Evolutionary conservation across 805 yeast genomes (phyloP).

Genomic region (Candida nanaspora): DNA sequence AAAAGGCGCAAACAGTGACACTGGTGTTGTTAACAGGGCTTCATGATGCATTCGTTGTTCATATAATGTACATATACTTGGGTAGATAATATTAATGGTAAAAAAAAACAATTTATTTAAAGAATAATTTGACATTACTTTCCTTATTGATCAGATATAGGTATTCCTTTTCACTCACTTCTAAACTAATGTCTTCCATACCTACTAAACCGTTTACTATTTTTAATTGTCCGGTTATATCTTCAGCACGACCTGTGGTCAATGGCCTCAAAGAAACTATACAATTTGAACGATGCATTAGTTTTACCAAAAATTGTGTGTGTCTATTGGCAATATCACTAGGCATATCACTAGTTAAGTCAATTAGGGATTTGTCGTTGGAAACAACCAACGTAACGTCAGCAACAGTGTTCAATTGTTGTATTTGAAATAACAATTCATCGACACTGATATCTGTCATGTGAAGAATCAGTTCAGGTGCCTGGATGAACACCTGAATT

Average conservation of each 20-base stretch:
- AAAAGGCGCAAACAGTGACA: conserved; percentile 5
- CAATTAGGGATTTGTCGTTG: conserved; percentile 14
- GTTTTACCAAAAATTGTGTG: conserved; percentile 38
- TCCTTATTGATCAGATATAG: conserved; percentile 55
- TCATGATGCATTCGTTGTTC: no score
- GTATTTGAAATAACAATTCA: conserved; percentile 12
- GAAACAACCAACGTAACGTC: conserved; percentile 17
- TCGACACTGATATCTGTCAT: conserved; percentile 6
- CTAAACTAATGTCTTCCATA: conserved; percentile 9
- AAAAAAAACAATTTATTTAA: conserved; percentile 23
- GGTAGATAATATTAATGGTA: background rate
- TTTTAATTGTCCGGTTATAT: conserved; percentile 66
- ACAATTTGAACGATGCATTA: conserved; percentile 43
- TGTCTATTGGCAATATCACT: conserved; percentile 25
- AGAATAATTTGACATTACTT: conserved; percentile 35
- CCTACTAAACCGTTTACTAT: conserved; percentile 50
- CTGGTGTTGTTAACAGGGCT: no score
- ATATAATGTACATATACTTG: no score
- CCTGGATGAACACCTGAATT: conserved; percentile 4
- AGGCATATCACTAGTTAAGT: conserved; percentile 8
- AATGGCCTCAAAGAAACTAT: conserved; percentile 59
- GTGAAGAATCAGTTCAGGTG: conserved; percentile 22
- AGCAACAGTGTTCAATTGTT: conserved; percentile 10
- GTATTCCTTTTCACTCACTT: conserved; percentile 54
- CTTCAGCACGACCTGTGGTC: conserved; percentile 75